phyloP scores from a whole-genome alignment of 768 basidiomycete species.

The Hypsizygus marmoreus region DNA sequence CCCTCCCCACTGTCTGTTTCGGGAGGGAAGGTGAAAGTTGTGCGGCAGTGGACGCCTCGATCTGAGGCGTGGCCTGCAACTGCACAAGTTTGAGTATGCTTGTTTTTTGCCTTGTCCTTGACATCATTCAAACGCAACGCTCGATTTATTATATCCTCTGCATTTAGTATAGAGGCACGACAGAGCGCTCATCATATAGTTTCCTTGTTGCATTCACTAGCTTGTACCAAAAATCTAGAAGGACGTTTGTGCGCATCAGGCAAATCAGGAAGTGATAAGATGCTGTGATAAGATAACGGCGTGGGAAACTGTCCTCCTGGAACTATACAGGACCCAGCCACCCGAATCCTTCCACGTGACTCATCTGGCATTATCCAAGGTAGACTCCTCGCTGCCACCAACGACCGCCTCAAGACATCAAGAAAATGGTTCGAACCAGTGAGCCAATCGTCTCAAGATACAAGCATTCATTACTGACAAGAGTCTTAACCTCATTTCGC shows the following conservation, averaged over 20 bases:
- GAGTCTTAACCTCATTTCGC: conserved; percentile 13
- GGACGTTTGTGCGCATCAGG: too few species aligned
- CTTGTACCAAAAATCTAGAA: too few species aligned
- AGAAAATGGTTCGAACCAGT: conserved; percentile 80
- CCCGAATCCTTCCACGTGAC: conserved; percentile 36
- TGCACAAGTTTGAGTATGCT: conserved; percentile 36
- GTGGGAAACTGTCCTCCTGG: conserved; percentile 25
- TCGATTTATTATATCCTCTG: not conserved
- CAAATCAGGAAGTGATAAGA: conserved; percentile 8
- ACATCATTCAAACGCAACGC: not conserved
- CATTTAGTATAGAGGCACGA: too few species aligned
- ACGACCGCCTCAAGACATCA: conserved; percentile 55
- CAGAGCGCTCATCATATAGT: too few species aligned
- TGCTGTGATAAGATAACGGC: conserved; percentile 25
- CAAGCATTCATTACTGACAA: conserved; percentile 4
- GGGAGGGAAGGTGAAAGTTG: conserved; percentile 50
- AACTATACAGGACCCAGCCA: conserved; percentile 68
- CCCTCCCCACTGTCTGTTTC: conserved; percentile 28
- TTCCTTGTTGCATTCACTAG: too few species aligned
- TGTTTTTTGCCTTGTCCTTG: not conserved
- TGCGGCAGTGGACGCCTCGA: conserved; percentile 49
- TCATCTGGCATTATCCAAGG: conserved; percentile 20
- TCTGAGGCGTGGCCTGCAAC: conserved; percentile 36
- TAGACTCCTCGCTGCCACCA: conserved; percentile 29
- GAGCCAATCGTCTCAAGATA: conserved; percentile 33